A percentile compares a stretch with the other conserved stretches of the same genome.
Conservation (phyloP, 805 yeast species). For the Isabelozyma pseudorhagii region DNA sequence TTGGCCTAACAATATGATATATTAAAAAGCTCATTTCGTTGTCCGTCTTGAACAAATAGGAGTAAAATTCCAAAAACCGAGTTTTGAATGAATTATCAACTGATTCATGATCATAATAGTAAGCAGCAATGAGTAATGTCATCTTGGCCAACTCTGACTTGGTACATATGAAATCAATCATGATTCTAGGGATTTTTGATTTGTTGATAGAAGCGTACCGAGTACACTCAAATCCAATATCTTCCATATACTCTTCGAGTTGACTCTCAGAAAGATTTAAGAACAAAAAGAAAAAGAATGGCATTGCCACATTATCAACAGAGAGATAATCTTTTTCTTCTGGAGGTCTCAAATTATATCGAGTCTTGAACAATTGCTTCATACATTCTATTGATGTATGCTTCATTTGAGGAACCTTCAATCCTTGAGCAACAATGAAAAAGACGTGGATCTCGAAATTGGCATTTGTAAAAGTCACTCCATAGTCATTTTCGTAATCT, state of each 20-base stretch:
- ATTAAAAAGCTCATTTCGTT: constrained; percentile 20
- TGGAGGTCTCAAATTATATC: constrained; percentile 31
- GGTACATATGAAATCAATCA: constrained; percentile 22
- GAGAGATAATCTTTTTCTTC: constrained; percentile 5
- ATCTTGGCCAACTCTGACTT: constrained; percentile 16
- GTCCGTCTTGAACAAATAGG: constrained; percentile 18
- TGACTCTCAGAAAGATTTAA: constrained; percentile 21
- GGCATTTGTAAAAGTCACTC: constrained; percentile 33
- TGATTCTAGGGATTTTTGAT: constrained; percentile 22
- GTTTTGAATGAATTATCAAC: constrained; percentile 25
- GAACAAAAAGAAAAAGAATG: constrained; percentile 32
- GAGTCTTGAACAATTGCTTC: constrained; percentile 38
- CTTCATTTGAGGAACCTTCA: constrained; percentile 55
- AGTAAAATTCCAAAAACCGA: constrained; percentile 27
- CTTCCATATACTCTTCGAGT: constrained; percentile 20
- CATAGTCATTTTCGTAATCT: constrained; percentile 41
- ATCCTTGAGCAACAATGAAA: constrained; percentile 51
- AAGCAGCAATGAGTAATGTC: constrained; percentile 27
- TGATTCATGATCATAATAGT: constrained; percentile 23
- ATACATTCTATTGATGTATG: constrained; percentile 46
- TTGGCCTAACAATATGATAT: constrained; percentile 27
- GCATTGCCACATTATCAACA: constrained; percentile 7
- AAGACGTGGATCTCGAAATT: constrained; percentile 54
- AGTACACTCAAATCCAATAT: constrained; percentile 15
- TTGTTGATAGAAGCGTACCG: constrained; percentile 8